These are phyloP conservation scores for Stellera chamaejasme DNA, from an alignment of 345 rosid species.

Conservation along the genomic window DNA sequence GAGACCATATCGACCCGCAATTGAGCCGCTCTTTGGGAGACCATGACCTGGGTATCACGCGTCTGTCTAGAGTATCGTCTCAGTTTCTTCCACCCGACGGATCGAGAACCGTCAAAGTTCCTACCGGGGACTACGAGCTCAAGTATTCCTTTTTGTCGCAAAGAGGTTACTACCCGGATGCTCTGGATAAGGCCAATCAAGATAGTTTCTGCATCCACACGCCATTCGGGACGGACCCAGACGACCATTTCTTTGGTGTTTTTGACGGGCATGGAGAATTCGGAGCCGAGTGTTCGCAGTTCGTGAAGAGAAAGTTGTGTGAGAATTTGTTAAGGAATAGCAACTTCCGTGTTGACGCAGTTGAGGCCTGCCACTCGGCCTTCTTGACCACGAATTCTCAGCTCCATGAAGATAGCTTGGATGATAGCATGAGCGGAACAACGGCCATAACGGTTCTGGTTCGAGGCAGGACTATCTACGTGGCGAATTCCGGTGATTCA, in stretches of 20 bases:
- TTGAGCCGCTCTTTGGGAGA: slow-evolving; percentile 27
- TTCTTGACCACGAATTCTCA: slow-evolving; percentile 64
- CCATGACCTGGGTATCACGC: slow-evolving; percentile 60
- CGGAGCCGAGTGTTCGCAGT: slow-evolving; percentile 93
- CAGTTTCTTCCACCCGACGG: slow-evolving; percentile 93
- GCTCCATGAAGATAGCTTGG: slow-evolving; percentile 63
- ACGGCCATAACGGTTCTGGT: slow-evolving; percentile 88
- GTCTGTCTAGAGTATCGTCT: slow-evolving; percentile 86
- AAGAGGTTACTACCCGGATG: slow-evolving; percentile 95
- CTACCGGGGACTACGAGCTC: slow-evolving; percentile 52
- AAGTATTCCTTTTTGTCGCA: slow-evolving; percentile 78
- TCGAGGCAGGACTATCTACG: slow-evolving; percentile 68
- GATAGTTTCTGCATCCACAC: slow-evolving; percentile 95
- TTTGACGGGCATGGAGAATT: slow-evolving; percentile 96
- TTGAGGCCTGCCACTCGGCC: slow-evolving; percentile 67
- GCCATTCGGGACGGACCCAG: slow-evolving; percentile 60
- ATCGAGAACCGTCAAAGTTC: slow-evolving; percentile 55
- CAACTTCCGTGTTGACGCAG: slow-evolving; percentile 56
- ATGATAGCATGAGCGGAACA: slow-evolving; percentile 96
- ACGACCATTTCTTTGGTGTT: slow-evolving; percentile 89
- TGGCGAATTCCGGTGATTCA: slow-evolving; percentile 88
- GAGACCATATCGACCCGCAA: slow-evolving; percentile 43
- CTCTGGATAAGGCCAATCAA: slow-evolving; percentile 90
- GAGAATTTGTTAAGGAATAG: slow-evolving; percentile 73
- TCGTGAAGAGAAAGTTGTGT: slow-evolving; percentile 63